phyloP scores from a whole-genome alignment of 2,329 filamentous ascomycete species.

The Cladosporium cucumerinum region DNA sequence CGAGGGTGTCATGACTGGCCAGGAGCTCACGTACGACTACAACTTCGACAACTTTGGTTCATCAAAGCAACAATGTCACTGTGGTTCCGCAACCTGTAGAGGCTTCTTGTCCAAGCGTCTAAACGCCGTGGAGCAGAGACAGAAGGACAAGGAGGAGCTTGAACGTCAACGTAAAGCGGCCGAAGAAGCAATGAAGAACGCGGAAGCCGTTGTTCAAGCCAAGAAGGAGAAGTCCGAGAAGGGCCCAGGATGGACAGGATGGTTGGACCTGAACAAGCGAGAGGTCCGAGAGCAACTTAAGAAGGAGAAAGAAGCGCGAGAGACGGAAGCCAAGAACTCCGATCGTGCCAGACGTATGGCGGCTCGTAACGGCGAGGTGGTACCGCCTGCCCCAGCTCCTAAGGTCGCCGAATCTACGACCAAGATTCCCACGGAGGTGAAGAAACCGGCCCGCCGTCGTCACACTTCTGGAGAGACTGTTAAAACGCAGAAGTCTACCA shows the following conservation, averaged over 20 bases:
- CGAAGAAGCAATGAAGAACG: constrained; percentile 27
- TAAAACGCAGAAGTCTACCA: constrained; percentile 10
- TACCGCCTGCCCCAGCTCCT: constrained; percentile 14
- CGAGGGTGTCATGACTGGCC: constrained; percentile 83
- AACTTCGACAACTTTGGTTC: constrained; percentile 57
- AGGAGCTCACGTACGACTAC: constrained; percentile 94
- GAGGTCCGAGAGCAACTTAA: constrained; percentile 29
- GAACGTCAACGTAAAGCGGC: constrained; percentile 27
- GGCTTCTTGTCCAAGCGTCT: constrained; percentile 50
- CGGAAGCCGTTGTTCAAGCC: constrained; percentile 29
- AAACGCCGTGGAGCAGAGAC: constrained; percentile 31
- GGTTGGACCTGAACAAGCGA: constrained; percentile 31
- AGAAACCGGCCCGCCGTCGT: constrained; percentile 16
- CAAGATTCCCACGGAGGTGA: constrained; percentile 11
- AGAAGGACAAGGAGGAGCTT: constrained; percentile 26
- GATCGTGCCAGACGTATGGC: constrained; percentile 30
- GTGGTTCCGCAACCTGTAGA: constrained; percentile 58
- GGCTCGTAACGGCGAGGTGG: constrained; percentile 13
- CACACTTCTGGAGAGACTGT: background rate
- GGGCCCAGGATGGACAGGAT: constrained; percentile 31
- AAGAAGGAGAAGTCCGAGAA: constrained; percentile 28
- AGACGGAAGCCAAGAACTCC: constrained; percentile 30
- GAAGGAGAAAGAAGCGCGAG: constrained; percentile 28
- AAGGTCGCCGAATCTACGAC: background rate
- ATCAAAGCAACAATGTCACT: constrained; percentile 55